These are phyloP conservation scores for Brassica incana DNA, from an alignment of 345 rosid species.

Conservation along the genomic window DNA sequence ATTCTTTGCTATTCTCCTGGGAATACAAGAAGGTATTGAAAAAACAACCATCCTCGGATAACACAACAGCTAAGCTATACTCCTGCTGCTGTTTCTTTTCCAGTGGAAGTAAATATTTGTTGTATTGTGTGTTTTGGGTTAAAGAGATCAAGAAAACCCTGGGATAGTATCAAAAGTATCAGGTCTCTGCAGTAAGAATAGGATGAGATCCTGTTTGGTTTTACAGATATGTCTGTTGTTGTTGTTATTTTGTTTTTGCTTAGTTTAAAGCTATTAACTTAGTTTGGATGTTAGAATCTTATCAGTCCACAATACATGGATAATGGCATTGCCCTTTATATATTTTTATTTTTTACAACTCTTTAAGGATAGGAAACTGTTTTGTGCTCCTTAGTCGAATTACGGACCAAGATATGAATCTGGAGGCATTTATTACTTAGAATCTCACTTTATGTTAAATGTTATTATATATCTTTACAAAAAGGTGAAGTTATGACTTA, in stretches of 20 bases:
- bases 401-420: background rate
- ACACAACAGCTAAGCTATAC: conserved; percentile 15
- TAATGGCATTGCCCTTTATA: conserved; percentile 21
- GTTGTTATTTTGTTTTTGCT: background rate
- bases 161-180: conserved; percentile 20
- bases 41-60: conserved; percentile 24
- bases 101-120: conserved; percentile 22
- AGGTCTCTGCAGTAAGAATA: conserved; percentile 20
- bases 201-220: conserved; percentile 18
- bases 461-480: background rate
- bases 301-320: conserved; percentile 19
- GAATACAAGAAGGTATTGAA: conserved; percentile 8
- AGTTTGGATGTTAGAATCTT: conserved; percentile 20
- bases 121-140: conserved; percentile 15
- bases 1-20: conserved; percentile 18
- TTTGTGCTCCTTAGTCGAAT: background rate
- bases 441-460: background rate
- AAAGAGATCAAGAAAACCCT: conserved; percentile 4
- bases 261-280: conserved; percentile 19
- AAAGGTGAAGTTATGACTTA: background rate
- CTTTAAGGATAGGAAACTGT: background rate
- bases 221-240: conserved; percentile 10
- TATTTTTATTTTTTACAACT: background rate
- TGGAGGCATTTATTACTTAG: background rate
- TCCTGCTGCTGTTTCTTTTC: conserved; percentile 19